Base-by-base conservation (phyloP, 1,284 basidiomycete genomes). In the Melampsora americana region DNA sequence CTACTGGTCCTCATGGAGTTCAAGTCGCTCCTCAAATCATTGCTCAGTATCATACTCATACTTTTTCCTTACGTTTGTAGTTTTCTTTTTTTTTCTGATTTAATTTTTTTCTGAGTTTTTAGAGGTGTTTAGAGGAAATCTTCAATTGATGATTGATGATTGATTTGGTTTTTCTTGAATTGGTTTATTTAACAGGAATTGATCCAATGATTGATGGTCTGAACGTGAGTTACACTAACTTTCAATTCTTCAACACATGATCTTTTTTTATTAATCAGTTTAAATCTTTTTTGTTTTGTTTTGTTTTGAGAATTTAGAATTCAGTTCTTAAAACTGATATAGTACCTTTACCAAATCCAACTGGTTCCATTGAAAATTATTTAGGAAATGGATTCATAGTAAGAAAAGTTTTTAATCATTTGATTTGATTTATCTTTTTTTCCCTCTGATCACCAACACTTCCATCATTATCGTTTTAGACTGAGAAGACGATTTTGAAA, bases 141-240 rank as follows among this genome's bases (percentile, higher is more conserved):
- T 26, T 53, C n/a, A n/a, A n/a, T n/a, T n/a, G n/a, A n/a, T n/a
- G 50, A n/a, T n/a, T n/a, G n/a, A n/a, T n/a, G n/a, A n/a, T n/a
- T n/a, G n/a, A n/a, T n/a, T n/a, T n/a, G n/a, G n/a, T n/a, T n/a
- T n/a, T n/a, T n/a, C n/a, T n/a, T n/a, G n/a, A n/a, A n/a, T n/a
- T n/a, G n/a, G n/a, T n/a, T n/a, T n/a, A n/a, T 23, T 61, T 61
- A 7, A 61, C 26, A 73, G 70, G 70, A 65, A 73, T 95, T 65
- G 94, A 97, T 84, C 92, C 93, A 0, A 95, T 95, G 91, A 85
- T 96, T 78, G 94, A 97, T 81, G 95, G 95, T 4, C 53, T 53
- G 18, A 44, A 66, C 44, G 62, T 73, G 23, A n/a, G n/a, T n/a
- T n/a, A n/a, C n/a, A n/a, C n/a, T n/a, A n/a, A n/a, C n/a, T n/a